Evolutionary conservation across 768 basidiomycete species (phyloP), one percentile per base, ranked within the genome.

Genomic region (Cystofilobasidium ferigula): DNA sequence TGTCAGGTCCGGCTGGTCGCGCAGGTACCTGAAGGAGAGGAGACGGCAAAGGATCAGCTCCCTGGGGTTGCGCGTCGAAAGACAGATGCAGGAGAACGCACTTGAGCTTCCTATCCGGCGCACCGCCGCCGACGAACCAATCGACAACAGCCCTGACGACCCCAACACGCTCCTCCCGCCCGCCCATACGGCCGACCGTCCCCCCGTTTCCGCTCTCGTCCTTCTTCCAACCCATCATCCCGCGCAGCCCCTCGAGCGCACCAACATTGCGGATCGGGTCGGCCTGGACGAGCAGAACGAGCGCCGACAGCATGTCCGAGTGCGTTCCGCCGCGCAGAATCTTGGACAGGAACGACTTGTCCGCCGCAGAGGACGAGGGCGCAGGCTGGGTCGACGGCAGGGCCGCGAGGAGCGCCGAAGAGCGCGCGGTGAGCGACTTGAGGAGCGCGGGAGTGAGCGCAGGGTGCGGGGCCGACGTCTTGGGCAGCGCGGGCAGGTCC

Each of bases 81-180:
- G 60, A 0, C 70, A 71, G 0, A 69, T 69, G 2, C 42, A 35
- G 40, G 56, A 22, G 24, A 35, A 79, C 84, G 60, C 68, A 92
- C 88, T 82, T 89, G 30, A 97, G 81, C 74, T 98, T 98, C 68
- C 89, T 80, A 66, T 81, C 79, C 0, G 91, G 89, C 24, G 85
- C 88, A n/a, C 90, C 90, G 28, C 92, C 93, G 36, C 91, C 92
- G 54, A 87, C 82, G 90, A 92, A 95, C 92, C 94, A 97, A 82
- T 98, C 94, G 36, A 89, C 85, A 65, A 99, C 80, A 69, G 92
- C 94, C 48, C 93, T 81, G 62, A 94, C 73, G 3, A 93, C 92
- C 70, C 93, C 91, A 51, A 95, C 74, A 70, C 87, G 85, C 78
- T 97, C 93, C 59, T 92, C 92, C n/a, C 93, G 81, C 32, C 75